These are phyloP conservation scores for Phialophora tarda DNA, from an alignment of 2,329 filamentous ascomycete species.

Conservation along the genomic window DNA sequence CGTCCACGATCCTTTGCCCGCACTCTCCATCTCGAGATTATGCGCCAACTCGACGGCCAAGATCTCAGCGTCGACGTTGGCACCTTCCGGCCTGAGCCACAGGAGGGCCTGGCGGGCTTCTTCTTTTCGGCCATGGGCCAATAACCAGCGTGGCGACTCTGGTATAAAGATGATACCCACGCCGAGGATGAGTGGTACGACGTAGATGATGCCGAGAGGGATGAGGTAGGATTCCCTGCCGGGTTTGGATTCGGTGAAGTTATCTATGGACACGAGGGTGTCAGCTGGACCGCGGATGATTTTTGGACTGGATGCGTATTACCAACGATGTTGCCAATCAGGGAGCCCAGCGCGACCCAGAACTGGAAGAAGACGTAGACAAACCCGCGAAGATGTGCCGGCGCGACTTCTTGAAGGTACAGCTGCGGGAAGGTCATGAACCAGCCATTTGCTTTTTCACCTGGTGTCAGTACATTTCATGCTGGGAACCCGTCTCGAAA, in stretches of 20 bases:
- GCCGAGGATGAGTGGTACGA: slow-evolving; percentile 19
- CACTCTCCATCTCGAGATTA: slow-evolving; percentile 9
- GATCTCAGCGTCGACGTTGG: slow-evolving; percentile 13
- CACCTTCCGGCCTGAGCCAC: slow-evolving; percentile 8
- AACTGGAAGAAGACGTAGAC: slow-evolving; percentile 51
- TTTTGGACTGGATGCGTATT: neutral
- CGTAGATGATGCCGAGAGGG: slow-evolving; percentile 26
- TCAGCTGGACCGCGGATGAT: neutral
- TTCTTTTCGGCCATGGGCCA: slow-evolving; percentile 60
- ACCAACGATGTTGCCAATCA: slow-evolving; percentile 15
- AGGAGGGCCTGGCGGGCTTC: slow-evolving; percentile 56
- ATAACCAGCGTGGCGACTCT: slow-evolving; percentile 60
- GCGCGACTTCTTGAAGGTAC: slow-evolving; percentile 56
- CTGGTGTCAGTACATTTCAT: neutral
- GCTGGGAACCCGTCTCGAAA: neutral
- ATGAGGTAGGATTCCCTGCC: slow-evolving; percentile 27
- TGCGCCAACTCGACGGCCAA: slow-evolving; percentile 10
- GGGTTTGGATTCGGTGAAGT: slow-evolving; percentile 22
- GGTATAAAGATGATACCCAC: slow-evolving; percentile 24
- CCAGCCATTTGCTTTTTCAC: slow-evolving; percentile 48
- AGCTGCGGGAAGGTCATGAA: slow-evolving; percentile 55
- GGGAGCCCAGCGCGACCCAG: slow-evolving; percentile 43
- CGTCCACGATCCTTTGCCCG: slow-evolving; percentile 10
- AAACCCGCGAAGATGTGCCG: slow-evolving; percentile 55
- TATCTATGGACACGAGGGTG: slow-evolving; percentile 14